Percentiles rank a stretch among this genome's conserved stretches.
Evolutionary conservation across 2,329 filamentous ascomycete genomes (phyloP).

Genomic region (Talaromyces rugulosus): DNA sequence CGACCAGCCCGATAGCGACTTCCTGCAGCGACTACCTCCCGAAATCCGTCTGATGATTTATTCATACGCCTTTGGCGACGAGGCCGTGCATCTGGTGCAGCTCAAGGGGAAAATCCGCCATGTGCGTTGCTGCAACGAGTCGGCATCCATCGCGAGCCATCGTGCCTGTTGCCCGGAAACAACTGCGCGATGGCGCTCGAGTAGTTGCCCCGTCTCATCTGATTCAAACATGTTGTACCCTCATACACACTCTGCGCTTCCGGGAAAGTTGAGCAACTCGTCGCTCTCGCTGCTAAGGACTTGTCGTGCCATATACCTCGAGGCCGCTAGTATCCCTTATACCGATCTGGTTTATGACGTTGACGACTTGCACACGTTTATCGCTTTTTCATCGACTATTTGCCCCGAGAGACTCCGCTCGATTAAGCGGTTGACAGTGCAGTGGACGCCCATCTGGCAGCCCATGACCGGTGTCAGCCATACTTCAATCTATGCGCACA

Average conservation of each 20-base stretch:
- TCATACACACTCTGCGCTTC: constrained; percentile 27
- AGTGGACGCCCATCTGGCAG: constrained; percentile 33
- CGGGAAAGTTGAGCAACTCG: constrained; percentile 20
- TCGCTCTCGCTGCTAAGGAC: constrained; percentile 25
- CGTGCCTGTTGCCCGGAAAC: constrained; percentile 31
- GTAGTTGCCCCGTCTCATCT: constrained; percentile 16
- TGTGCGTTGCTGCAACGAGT: constrained; percentile 21
- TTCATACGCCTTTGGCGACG: constrained; percentile 30
- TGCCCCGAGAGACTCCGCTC: constrained; percentile 15
- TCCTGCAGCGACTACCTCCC: constrained; percentile 27
- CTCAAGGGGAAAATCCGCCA: constrained; percentile 32
- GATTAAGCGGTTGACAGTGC: constrained; percentile 24
- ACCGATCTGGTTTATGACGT: constrained; percentile 28
- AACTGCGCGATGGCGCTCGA: constrained; percentile 27
- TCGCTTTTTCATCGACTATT: constrained; percentile 26
- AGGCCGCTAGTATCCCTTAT: constrained; percentile 28
- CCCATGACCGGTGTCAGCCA: constrained; percentile 27
- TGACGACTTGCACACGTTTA: constrained; percentile 34
- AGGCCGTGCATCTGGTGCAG: constrained; percentile 33
- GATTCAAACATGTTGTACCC: constrained; percentile 28
- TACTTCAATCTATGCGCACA: constrained; percentile 32
- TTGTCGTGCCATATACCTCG: constrained; percentile 33
- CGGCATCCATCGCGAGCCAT: constrained; percentile 23
- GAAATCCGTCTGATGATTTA: constrained; percentile 39
- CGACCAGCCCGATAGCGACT: constrained; percentile 17